Evolutionary conservation across 495 filamentous ascomycete genomes (phyloP), one percentile per base, ranked within the genome.

Genomic region (Oidiodendron maius): DNA sequence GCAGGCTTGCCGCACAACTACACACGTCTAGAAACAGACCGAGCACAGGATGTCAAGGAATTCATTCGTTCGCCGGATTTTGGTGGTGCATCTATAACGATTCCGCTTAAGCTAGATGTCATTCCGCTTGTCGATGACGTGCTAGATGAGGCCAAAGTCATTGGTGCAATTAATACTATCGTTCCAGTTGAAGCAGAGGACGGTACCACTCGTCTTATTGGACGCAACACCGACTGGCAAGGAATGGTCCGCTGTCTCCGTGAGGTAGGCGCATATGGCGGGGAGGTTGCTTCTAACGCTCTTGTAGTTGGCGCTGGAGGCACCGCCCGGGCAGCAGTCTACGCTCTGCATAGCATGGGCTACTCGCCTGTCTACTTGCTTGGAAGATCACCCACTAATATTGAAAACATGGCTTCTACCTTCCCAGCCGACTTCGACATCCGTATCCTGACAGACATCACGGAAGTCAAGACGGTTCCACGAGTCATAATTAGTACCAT

Each of bases 141-240:
- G 40, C 77, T 83, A 0, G 75, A 82, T 9, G 87, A 91, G 44
- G 94, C 89, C 12, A 75, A 76, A 48, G 67, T 81, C 44, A 96
- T 97, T 55, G 93, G 93, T 20, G 93, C 93, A 8, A 84, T 99
- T 55, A 99, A 99, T 71, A 99, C 93, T 34, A 82, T 99, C 61
- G 78, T 96, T 42, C 77, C 80, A 3, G 59, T 68, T 13, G 40
- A 40, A 15, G 26, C 51, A 20, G 55, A 60, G 22, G 56, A 67
- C 35, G 63, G 72, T 47, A 56, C 67, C 37, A 64, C 72, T 11
- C 76, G 68, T 6, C 77, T 96, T 3, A 63, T 86, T 40, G 93
- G 93, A 13, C 84, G 87, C 59, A 99, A 99, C 70, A 96, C 91
- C 18, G 93, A 99, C 71, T 99, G 91, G 89, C 76, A 80, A 55